Evolutionary conservation across 192 early-diverging fungal species (phyloP).

Genomic region (Spinellus fusiger): DNA sequence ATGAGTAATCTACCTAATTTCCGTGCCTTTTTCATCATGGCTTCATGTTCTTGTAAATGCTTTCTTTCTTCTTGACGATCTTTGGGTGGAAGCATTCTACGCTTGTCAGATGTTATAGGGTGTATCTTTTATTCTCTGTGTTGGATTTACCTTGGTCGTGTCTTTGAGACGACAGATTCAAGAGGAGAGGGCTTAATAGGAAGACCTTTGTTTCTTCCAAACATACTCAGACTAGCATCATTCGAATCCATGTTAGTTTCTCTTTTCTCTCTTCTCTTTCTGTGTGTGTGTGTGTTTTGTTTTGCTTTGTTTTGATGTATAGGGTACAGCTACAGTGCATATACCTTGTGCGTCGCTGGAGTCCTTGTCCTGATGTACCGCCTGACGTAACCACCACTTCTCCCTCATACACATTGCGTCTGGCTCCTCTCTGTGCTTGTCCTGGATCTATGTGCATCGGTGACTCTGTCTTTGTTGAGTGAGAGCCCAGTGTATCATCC

Average conservation of each 20-base stretch:
- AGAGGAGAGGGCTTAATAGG: slow-evolving; percentile 28
- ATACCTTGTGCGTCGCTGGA: slow-evolving; percentile 30
- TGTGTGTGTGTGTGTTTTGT: too few species aligned
- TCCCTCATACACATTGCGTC: slow-evolving; percentile 19
- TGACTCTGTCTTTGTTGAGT: background rate
- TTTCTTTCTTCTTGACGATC: slow-evolving; percentile 32
- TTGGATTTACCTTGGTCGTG: slow-evolving; percentile 32
- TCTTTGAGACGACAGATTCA: slow-evolving; percentile 36
- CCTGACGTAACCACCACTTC: slow-evolving; percentile 24
- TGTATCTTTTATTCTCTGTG: background rate
- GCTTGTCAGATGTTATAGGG: background rate
- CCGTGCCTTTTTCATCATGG: slow-evolving; percentile 36
- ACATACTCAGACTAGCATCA: background rate
- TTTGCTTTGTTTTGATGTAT: too few species aligned
- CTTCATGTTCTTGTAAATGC: slow-evolving; percentile 35
- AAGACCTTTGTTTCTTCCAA: background rate
- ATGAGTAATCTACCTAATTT: slow-evolving; percentile 12
- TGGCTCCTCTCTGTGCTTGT: slow-evolving; percentile 10
- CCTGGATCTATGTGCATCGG: background rate
- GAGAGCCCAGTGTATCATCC: slow-evolving; percentile 12
- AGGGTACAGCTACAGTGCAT: too few species aligned
- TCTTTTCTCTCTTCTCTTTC: too few species aligned
- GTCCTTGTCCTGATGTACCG: slow-evolving; percentile 13
- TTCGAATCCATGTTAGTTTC: too few species aligned
- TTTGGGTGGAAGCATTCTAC: slow-evolving; percentile 35